Conservation (phyloP, 2,329 filamentous ascomycete species). For the Ceratocystis ficicola region DNA sequence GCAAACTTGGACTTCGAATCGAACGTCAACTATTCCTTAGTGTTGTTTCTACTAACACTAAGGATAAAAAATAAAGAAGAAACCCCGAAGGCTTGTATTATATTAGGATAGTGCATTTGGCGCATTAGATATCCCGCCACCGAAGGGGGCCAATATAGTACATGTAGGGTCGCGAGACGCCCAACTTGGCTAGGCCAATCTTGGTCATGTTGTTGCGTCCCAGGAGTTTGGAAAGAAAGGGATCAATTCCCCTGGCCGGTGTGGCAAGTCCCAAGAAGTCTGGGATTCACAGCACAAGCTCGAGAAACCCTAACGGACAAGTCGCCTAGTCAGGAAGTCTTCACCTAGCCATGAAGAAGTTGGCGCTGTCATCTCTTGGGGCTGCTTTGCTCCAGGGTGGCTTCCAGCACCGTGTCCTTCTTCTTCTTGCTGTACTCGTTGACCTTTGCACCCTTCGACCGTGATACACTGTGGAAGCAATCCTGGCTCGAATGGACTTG, state of each 20-base stretch:
- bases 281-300: slow-evolving; percentile 54
- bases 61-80: not conserved
- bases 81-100: not conserved
- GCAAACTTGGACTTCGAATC: not conserved
- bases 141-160: not conserved
- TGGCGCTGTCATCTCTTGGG: not conserved
- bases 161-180: not conserved
- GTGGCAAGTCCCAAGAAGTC: slow-evolving; percentile 93
- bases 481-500: too few relatives aligned
- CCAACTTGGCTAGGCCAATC: slow-evolving; percentile 37
- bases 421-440: slow-evolving; percentile 28
- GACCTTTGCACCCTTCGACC: too few relatives aligned
- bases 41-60: not conserved
- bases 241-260: slow-evolving; percentile 83
- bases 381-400: slow-evolving; percentile 27
- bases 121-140: not conserved
- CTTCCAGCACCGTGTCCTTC: slow-evolving; percentile 34
- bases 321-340: not conserved
- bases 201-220: slow-evolving; percentile 95
- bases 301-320: slow-evolving; percentile 50
- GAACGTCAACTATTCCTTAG: not conserved
- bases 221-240: slow-evolving; percentile 78
- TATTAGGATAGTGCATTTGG: not conserved
- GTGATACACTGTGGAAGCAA: too few relatives aligned
- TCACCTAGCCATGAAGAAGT: not conserved